Percentiles rank a stretch among this genome's conserved stretches.
Evolutionary conservation across 768 basidiomycete species (phyloP).

Genomic region (Mycena rosella): DNA sequence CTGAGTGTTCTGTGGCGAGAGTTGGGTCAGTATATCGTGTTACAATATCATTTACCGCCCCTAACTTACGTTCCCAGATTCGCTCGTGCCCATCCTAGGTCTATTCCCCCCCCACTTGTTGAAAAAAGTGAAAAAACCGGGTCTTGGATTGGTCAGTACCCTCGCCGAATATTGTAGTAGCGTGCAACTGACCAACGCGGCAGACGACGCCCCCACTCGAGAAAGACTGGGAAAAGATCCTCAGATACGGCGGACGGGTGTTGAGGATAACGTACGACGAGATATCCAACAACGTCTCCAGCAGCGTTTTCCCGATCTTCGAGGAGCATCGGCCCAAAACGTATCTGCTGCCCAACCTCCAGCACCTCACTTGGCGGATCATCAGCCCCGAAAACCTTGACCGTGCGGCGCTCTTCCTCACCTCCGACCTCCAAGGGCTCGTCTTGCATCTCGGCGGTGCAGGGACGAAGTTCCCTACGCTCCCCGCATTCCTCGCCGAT

Average conservation of each 20-base stretch:
- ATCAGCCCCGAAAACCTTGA: conserved; percentile 77
- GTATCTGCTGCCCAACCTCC: conserved; percentile 78
- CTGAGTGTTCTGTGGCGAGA: conserved; percentile 82
- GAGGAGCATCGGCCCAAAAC: conserved; percentile 72
- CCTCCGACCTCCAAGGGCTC: conserved; percentile 70
- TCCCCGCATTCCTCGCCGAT: conserved; percentile 73
- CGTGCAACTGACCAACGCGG: neutral
- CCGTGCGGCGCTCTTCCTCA: conserved; percentile 73
- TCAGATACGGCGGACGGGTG: conserved; percentile 77
- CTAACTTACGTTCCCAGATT: conserved; percentile 55
- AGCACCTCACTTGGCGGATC: conserved; percentile 78
- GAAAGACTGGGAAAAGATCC: conserved; percentile 73
- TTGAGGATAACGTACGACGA: conserved; percentile 79
- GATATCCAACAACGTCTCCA: conserved; percentile 69
- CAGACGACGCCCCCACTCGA: conserved; percentile 65
- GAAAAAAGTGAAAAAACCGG: conserved; percentile 79
- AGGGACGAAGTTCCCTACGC: conserved; percentile 67
- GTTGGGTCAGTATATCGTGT: conserved; percentile 46
- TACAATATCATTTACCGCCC: neutral
- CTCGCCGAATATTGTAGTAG: conserved; percentile 51
- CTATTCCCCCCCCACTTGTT: conserved; percentile 77
- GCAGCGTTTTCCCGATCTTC: conserved; percentile 75
- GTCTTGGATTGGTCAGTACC: conserved; percentile 78
- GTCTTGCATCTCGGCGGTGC: conserved; percentile 64
- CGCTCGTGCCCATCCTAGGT: conserved; percentile 76